phyloP scores from a whole-genome alignment of 2,329 filamentous ascomycete genomes.

The Mycogone perniciosa region DNA sequence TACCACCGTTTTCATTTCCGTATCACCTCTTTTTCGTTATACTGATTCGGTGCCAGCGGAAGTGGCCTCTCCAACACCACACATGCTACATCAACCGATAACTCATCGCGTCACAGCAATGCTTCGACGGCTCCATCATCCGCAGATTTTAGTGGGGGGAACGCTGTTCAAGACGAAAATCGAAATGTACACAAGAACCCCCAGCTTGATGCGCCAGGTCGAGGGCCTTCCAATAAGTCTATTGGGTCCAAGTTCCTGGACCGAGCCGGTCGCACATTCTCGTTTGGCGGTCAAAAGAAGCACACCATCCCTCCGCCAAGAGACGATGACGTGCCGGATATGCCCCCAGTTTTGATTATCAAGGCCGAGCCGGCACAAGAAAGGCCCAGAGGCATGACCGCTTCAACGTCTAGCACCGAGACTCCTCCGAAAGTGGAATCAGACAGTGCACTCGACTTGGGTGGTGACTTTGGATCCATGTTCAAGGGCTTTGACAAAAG shows the following conservation, averaged over 20 bases:
- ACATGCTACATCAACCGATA: constrained; percentile 53
- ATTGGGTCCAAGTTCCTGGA: constrained; percentile 47
- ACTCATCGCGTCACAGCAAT: constrained; percentile 56
- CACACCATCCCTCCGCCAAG: constrained; percentile 25
- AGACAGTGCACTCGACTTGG: constrained; percentile 43
- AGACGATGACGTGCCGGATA: constrained; percentile 26
- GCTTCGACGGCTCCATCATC: constrained; percentile 57
- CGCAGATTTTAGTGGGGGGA: constrained; percentile 31
- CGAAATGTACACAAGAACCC: constrained; percentile 17
- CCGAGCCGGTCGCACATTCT: constrained; percentile 52
- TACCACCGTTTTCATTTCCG: not conserved
- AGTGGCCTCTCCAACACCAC: constrained; percentile 57
- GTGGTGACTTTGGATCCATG: constrained; percentile 53
- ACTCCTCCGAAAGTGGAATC: constrained; percentile 45
- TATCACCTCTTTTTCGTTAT: not conserved
- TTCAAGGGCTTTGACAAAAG: constrained; percentile 50
- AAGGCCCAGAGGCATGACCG: constrained; percentile 45
- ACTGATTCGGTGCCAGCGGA: constrained; percentile 42
- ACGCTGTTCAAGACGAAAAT: constrained; percentile 22
- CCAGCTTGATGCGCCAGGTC: constrained; percentile 29
- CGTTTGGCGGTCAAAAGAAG: constrained; percentile 53
- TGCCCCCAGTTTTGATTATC: constrained; percentile 33
- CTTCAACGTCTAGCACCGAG: constrained; percentile 48
- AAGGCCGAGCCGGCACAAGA: constrained; percentile 25
- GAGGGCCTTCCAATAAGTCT: constrained; percentile 39